Evolutionary conservation across 2,329 filamentous ascomycete genomes (phyloP).

Genomic region (Xylaria sp.): DNA sequence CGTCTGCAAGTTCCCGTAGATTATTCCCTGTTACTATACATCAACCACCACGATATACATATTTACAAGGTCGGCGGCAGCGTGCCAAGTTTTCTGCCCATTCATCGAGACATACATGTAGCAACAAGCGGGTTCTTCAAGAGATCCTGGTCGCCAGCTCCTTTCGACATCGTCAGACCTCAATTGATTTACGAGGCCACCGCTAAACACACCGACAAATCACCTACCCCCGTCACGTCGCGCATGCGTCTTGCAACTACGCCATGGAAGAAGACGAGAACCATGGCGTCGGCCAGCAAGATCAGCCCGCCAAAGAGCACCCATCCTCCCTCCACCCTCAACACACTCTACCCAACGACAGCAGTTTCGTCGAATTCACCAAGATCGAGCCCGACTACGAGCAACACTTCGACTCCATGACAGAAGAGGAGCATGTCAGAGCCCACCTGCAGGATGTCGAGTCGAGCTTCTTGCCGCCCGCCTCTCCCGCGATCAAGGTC

Average conservation of each 20-base stretch:
- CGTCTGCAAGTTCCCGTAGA: no score
- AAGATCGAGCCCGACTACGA: slow-evolving; percentile 41
- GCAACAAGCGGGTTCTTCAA: background rate
- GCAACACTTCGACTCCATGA: slow-evolving; percentile 55
- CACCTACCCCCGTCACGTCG: background rate
- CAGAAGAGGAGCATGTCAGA: slow-evolving; percentile 57
- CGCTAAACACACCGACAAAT: background rate
- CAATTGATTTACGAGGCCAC: background rate
- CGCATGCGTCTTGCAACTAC: slow-evolving; percentile 4
- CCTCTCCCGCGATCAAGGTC: slow-evolving; percentile 61
- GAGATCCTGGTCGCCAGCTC: background rate
- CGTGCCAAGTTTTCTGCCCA: no score
- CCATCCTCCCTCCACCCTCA: slow-evolving; percentile 3
- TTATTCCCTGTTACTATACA: no score
- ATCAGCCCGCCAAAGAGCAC: background rate
- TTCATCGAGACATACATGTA: no score
- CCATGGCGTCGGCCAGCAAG: slow-evolving; percentile 12
- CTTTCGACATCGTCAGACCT: background rate
- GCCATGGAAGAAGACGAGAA: slow-evolving; percentile 34
- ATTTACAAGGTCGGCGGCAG: background rate
- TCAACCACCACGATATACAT: no score
- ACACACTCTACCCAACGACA: slow-evolving; percentile 31
- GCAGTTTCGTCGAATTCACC: slow-evolving; percentile 40
- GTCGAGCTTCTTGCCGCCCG: slow-evolving; percentile 66
- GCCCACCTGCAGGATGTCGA: slow-evolving; percentile 68